phyloP scores from a whole-genome alignment of 306 rosid genomes.

The Quillaja saponaria region DNA sequence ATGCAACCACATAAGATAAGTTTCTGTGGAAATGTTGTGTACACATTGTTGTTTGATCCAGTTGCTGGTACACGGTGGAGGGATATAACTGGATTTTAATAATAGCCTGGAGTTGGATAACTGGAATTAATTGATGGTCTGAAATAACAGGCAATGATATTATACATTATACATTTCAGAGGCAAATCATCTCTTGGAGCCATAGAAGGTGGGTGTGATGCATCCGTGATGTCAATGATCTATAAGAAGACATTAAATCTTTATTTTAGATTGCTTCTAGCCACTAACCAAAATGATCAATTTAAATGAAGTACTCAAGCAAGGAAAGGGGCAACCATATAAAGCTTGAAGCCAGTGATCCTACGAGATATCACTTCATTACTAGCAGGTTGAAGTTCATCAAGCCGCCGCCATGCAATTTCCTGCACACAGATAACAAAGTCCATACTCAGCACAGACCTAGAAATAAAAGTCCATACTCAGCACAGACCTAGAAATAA shows the following conservation, averaged over 20 bases:
- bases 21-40: no score
- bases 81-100: no score
- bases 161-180: constrained; percentile 52
- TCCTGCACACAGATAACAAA: constrained; percentile 48
- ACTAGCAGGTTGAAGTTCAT: constrained; percentile 81
- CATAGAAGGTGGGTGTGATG: constrained; percentile 54
- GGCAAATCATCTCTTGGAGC: constrained; percentile 74
- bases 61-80: no score
- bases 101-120: neutral
- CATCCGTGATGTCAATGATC: constrained; percentile 80
- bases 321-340: constrained; percentile 96
- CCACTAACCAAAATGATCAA: constrained; percentile 34
- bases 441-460: no score
- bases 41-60: no score
- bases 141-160: neutral
- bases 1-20: no score
- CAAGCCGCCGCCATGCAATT: constrained; percentile 95
- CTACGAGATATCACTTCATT: constrained; percentile 94
- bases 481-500: constrained; percentile 5
- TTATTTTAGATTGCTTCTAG: constrained; percentile 21
- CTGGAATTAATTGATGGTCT: neutral
- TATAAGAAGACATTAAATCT: constrained; percentile 41
- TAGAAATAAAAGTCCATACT: no score
- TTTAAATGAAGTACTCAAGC: constrained; percentile 55
- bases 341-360: constrained; percentile 89